Percentiles rank a stretch among this genome's conserved stretches.
phyloP scores from a whole-genome alignment of 2,329 filamentous ascomycete genomes.

The Waltergamsia citrina region DNA sequence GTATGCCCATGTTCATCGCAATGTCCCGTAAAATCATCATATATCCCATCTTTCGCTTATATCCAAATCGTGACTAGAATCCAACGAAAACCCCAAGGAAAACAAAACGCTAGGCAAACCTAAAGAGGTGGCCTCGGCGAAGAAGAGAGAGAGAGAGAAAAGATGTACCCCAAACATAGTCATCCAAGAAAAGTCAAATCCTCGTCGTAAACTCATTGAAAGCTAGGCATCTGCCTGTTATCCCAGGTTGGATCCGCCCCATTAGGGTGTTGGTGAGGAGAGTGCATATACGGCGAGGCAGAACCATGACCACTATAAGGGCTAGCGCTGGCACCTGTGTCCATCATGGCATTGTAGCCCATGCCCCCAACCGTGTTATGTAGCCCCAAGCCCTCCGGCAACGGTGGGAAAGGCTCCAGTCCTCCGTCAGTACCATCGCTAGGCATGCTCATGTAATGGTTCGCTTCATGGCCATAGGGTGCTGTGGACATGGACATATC shows the following conservation, averaged over 20 bases:
- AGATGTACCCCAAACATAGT: too few relatives aligned
- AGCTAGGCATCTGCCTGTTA: constrained; percentile 10
- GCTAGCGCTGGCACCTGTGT: constrained; percentile 20
- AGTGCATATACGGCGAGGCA: constrained; percentile 21
- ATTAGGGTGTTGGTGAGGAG: constrained; percentile 14
- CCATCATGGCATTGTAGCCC: constrained; percentile 19
- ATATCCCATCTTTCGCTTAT: too few relatives aligned
- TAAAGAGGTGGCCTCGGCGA: too few relatives aligned
- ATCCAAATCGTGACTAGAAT: too few relatives aligned
- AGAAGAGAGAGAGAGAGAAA: too few relatives aligned
- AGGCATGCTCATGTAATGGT: constrained; percentile 14
- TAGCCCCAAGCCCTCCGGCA: constrained; percentile 19
- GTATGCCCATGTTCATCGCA: too few relatives aligned
- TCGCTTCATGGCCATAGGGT: constrained; percentile 12
- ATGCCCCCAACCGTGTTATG: constrained; percentile 15
- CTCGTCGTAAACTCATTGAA: too few relatives aligned
- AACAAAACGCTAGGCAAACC: too few relatives aligned
- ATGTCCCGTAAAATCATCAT: too few relatives aligned
- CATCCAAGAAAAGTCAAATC: too few relatives aligned
- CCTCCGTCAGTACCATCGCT: constrained; percentile 7
- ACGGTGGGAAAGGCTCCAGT: constrained; percentile 19
- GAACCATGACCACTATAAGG: constrained; percentile 26
- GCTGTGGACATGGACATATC: constrained; percentile 13
- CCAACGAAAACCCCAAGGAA: too few relatives aligned
- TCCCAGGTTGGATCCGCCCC: constrained; percentile 12